These are phyloP conservation scores for Aspergillus quadrilineatus DNA, from an alignment of 2,329 filamentous ascomycete species.

Conservation along the genomic window DNA sequence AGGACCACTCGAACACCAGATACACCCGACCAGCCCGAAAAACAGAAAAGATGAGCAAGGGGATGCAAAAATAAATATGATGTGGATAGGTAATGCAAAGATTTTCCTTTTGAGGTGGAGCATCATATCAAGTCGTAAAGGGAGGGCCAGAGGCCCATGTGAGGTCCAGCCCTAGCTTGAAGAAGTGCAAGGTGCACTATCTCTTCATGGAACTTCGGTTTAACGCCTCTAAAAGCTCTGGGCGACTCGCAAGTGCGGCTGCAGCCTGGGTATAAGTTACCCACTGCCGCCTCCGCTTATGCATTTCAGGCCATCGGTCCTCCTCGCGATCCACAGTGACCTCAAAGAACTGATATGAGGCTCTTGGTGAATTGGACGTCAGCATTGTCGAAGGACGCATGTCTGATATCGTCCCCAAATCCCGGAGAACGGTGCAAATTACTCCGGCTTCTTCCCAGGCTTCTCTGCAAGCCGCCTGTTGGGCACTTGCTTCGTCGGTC, in stretches of 20 bases:
- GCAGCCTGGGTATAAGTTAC: slow-evolving; percentile 81
- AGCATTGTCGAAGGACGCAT: slow-evolving; percentile 60
- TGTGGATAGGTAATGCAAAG: slow-evolving; percentile 4
- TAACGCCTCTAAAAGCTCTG: slow-evolving; percentile 85
- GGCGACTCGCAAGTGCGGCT: slow-evolving; percentile 71
- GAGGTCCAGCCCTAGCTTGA: neutral
- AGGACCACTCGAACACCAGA: slow-evolving; percentile 22
- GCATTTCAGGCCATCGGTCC: slow-evolving; percentile 85
- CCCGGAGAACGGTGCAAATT: slow-evolving; percentile 75
- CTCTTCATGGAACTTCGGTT: slow-evolving; percentile 72
- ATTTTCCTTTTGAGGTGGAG: slow-evolving; percentile 14
- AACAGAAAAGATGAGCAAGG: slow-evolving; percentile 1
- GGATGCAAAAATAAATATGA: slow-evolving; percentile 14
- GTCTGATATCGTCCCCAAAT: slow-evolving; percentile 84
- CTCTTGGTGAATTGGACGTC: slow-evolving; percentile 65
- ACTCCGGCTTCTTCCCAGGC: slow-evolving; percentile 99
- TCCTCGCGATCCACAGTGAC: slow-evolving; percentile 84
- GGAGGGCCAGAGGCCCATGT: slow-evolving; percentile 8
- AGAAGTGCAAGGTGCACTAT: slow-evolving; percentile 24
- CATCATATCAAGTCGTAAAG: slow-evolving; percentile 28
- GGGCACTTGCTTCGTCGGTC: slow-evolving; percentile 80
- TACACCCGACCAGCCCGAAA: slow-evolving; percentile 16
- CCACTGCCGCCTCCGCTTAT: slow-evolving; percentile 89
- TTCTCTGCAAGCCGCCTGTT: slow-evolving; percentile 82
- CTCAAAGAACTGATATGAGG: slow-evolving; percentile 64